phyloP scores from a whole-genome alignment of 176 grass and related monocot species.

The Olyra latifolia region DNA sequence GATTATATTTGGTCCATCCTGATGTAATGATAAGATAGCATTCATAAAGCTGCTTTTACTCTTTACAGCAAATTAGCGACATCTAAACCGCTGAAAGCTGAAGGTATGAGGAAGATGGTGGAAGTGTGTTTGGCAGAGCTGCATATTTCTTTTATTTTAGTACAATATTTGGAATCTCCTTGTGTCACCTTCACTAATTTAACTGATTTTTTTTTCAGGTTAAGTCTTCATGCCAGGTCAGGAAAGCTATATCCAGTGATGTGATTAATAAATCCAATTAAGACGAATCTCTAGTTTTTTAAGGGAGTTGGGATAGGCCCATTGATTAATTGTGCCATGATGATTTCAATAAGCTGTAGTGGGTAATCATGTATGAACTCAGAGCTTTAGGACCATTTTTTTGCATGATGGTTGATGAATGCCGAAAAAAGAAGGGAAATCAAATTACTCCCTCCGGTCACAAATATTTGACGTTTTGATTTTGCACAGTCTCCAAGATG shows the following conservation, averaged over 20 bases:
- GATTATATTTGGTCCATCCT: not conserved
- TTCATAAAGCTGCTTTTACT: not conserved
- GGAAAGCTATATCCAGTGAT: not conserved
- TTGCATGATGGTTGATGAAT: not conserved
- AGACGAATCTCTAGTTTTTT: not conserved
- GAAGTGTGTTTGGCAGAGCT: not conserved
- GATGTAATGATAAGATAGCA: not conserved
- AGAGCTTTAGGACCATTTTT: not conserved
- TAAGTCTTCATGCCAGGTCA: not conserved
- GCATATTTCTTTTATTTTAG: conserved; percentile 6
- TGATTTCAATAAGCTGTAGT: not conserved
- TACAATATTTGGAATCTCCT: not conserved
- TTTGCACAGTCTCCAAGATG: no score
- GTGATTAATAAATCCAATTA: not conserved
- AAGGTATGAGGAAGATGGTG: not conserved
- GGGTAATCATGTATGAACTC: conserved; percentile 14
- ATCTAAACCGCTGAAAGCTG: conserved; percentile 22
- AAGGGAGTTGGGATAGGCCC: not conserved
- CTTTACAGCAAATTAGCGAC: conserved; percentile 23
- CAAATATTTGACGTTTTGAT: no score
- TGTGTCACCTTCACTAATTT: not conserved
- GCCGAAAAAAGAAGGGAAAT: not conserved
- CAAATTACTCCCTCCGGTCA: no score
- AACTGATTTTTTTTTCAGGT: not conserved
- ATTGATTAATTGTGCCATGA: not conserved